These are phyloP conservation scores for Ligustrum vulgare DNA, from an alignment of 257 asterid genomes.

Conservation along the genomic window DNA sequence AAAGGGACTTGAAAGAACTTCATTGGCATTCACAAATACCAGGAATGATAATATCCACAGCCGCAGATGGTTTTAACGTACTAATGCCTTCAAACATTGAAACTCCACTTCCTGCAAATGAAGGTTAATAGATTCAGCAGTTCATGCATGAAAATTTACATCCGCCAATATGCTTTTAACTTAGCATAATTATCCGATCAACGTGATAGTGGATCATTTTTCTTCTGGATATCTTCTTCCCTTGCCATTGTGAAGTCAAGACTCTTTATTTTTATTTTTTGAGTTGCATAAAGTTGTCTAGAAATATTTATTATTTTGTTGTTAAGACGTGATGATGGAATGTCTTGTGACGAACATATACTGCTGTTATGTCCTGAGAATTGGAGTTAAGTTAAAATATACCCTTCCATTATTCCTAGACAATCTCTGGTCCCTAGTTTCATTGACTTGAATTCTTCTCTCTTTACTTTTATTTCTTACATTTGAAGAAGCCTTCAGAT, in stretches of 20 bases:
- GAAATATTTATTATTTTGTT: not conserved
- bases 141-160: not conserved
- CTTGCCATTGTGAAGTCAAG: not conserved
- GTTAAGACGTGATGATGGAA: not conserved
- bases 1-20: slow-evolving; percentile 90
- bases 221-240: not conserved
- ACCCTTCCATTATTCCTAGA: no score
- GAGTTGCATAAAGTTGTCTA: not conserved
- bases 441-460: no score
- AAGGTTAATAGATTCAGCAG: slow-evolving; percentile 23
- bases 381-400: no score
- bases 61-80: slow-evolving; percentile 86
- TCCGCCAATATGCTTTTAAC: not conserved
- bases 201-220: not conserved
- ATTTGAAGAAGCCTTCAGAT: no score
- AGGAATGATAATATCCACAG: slow-evolving; percentile 86
- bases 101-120: slow-evolving; percentile 45
- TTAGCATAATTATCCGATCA: not conserved
- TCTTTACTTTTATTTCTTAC: no score
- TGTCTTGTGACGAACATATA: not conserved
- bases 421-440: no score
- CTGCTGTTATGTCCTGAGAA: no score
- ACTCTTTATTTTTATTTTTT: not conserved
- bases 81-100: slow-evolving; percentile 88
- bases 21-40: slow-evolving; percentile 96